Evolutionary conservation across 305 asterid genomes (phyloP).

Genomic region (Solanum chacoense): DNA sequence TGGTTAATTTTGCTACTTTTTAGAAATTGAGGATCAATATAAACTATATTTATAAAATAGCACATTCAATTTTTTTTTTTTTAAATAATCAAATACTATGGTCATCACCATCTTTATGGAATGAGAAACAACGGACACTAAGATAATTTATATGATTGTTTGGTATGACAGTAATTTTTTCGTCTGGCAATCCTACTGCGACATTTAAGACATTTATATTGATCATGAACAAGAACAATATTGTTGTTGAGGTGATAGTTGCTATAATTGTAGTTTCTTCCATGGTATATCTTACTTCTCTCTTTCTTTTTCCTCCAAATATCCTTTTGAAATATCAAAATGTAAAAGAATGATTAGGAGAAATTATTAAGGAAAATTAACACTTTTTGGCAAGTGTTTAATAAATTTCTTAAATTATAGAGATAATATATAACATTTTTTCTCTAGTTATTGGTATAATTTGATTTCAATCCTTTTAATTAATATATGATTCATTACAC

Average conservation of each 20-base stretch:
- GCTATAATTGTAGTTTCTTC: background rate
- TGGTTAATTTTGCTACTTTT: background rate
- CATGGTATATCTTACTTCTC: background rate
- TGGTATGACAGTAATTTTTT: conserved; percentile 12
- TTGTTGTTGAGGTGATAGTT: background rate
- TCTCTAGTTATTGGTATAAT: background rate
- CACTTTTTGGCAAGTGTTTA: background rate
- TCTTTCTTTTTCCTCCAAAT: background rate
- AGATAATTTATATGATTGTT: conserved; percentile 11
- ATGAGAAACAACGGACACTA: conserved; percentile 55
- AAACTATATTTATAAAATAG: background rate
- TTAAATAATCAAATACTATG: background rate
- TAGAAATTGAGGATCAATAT: background rate
- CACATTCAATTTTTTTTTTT: too few species aligned
- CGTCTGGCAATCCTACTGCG: background rate
- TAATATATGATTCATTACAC: background rate
- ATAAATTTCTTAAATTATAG: background rate
- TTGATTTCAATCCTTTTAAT: background rate
- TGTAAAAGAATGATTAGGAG: background rate
- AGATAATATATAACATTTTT: background rate
- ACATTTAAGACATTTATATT: background rate
- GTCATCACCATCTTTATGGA: conserved; percentile 8
- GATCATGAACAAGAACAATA: background rate
- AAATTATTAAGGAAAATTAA: background rate
- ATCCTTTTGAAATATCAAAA: background rate